A percentile compares a stretch with the other conserved stretches of the same genome.
Evolutionary conservation across 2,329 filamentous ascomycete genomes (phyloP).

Genomic region (Trichoderma endophyticum): DNA sequence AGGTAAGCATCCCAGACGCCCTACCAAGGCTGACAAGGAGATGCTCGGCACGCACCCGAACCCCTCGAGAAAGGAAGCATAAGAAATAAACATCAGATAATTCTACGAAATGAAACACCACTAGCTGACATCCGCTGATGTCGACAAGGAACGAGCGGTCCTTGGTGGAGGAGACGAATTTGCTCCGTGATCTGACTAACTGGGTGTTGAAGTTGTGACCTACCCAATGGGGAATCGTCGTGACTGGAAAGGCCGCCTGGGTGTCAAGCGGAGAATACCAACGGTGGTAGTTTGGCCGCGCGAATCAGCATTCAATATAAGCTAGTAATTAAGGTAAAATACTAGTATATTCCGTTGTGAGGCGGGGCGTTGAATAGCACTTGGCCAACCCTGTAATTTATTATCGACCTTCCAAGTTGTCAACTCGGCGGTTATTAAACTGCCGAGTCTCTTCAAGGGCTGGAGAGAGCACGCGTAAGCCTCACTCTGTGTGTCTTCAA

Average conservation of each 20-base stretch:
- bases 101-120: background rate
- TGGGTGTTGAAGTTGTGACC: background rate
- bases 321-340: slow-evolving; percentile 15
- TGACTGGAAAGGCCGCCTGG: background rate
- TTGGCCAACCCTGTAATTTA: background rate
- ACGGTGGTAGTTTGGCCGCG: background rate
- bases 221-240: slow-evolving; percentile 10
- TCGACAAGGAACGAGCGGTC: background rate
- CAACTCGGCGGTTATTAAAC: background rate
- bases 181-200: slow-evolving; percentile 2
- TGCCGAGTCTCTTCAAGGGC: background rate
- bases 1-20: background rate
- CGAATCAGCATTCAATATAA: background rate
- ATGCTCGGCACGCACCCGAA: background rate
- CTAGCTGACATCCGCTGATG: background rate
- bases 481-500: background rate
- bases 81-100: background rate
- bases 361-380: background rate
- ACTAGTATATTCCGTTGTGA: background rate
- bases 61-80: background rate
- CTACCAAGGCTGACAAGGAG: background rate
- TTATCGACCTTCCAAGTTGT: background rate
- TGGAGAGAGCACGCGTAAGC: background rate
- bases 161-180: background rate
- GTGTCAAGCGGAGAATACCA: slow-evolving; percentile 1